Base-by-base conservation (phyloP, 2,329 filamentous ascomycete genomes). In the Phaeophleospora eucalypticola region DNA sequence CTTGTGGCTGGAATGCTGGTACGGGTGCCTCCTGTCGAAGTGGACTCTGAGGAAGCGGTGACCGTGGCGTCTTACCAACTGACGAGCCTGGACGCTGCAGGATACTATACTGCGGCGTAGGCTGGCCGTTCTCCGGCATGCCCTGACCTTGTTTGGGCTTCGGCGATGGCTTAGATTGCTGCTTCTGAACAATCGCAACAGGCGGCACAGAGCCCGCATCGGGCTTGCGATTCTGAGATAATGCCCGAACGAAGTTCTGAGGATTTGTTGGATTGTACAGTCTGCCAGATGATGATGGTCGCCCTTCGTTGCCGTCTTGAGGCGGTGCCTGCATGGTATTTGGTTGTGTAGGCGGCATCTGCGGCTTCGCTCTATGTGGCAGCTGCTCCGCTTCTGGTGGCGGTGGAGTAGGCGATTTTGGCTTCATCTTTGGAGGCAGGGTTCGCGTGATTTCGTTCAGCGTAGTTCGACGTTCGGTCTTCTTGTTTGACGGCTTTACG, bases 401-500 rank as follows among this genome's bases (percentile, higher is more conserved):
- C 24, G 24, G 24, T 12, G 12, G 24, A 6, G 6, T 12, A 12
- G 19, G 20, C 9, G 19, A 38, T 16, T 38, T 27, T 15, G 40
- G 34, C 38, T 33, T 27, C 24, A 32, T n/a, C 15, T 24, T 47
- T 15, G 39, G 32, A 12, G 63, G 63, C 19, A 67, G 36, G 3
- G 62, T 65, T 34, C 63, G 51, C 4, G 63, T 66, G 36, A 65
- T 60, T 49, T 65, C 64, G 21, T 63, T 63, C 46, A 65, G 24
- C 3, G 60, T 62, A 7, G 57, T 38, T 19, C 46, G 52, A 37
- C 58, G 46, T 34, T 49, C 41, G 3, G 29, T 20, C 6, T 36
- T 37, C 32, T 33, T 36, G 16, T 35, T 34, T 36, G 37, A 37
- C 16, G 58, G 49, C 37, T 48, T 54, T 20, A 53, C 49, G 10